Conservation (phyloP, 2,329 filamentous ascomycete species). For the Colletotrichum shisoi region DNA sequence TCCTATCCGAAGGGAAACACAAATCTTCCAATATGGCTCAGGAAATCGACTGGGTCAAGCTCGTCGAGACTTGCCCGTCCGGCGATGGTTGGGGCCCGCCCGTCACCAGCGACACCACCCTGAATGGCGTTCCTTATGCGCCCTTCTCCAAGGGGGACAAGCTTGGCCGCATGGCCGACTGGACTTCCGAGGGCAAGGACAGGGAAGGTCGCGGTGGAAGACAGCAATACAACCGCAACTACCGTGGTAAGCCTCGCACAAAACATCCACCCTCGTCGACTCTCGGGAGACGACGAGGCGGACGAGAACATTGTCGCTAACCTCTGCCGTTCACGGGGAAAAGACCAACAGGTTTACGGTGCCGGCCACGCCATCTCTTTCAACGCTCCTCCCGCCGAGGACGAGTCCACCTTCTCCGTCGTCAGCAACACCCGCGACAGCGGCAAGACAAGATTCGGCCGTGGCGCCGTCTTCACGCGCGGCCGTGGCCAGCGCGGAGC, state of each 20-base stretch:
- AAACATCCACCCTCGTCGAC: background rate
- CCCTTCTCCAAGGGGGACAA: constrained; percentile 99
- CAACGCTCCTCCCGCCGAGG: constrained; percentile 88
- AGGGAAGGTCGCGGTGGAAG: constrained; percentile 76
- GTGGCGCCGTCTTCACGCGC: constrained; percentile 89
- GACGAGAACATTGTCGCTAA: constrained; percentile 26
- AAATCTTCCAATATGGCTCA: constrained; percentile 55
- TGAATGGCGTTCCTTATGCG: constrained; percentile 95
- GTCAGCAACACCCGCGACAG: constrained; percentile 94
- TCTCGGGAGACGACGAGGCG: background rate
- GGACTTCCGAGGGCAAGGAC: constrained; percentile 91
- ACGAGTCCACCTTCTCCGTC: constrained; percentile 96
- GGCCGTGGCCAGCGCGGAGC: constrained; percentile 81
- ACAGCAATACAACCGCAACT: constrained; percentile 91
- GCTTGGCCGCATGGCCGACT: constrained; percentile 98
- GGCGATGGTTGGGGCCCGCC: constrained; percentile 88
- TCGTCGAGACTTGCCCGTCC: constrained; percentile 75
- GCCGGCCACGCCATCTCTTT: constrained; percentile 87
- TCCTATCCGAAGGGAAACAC: constrained; percentile 8
- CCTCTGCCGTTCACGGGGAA: constrained; percentile 56
- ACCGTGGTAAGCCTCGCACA: constrained; percentile 71
- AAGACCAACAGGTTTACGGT: constrained; percentile 94
- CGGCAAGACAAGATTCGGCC: constrained; percentile 84
- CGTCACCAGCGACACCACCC: constrained; percentile 82
- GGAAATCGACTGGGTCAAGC: constrained; percentile 66